phyloP scores from a whole-genome alignment of 2,329 filamentous ascomycete genomes.

The Talaromyces amestolkiae region DNA sequence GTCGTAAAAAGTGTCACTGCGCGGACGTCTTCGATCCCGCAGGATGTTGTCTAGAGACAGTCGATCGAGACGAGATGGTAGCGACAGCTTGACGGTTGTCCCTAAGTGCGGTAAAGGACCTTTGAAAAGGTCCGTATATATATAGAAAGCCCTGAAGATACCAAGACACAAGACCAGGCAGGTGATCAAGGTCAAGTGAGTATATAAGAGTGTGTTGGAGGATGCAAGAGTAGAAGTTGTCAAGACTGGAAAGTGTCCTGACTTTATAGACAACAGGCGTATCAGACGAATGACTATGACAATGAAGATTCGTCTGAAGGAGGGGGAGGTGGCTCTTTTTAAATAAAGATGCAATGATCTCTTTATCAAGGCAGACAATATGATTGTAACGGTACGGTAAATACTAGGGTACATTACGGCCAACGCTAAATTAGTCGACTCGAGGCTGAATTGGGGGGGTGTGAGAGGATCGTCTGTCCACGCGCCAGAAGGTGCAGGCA shows the following conservation, averaged over 20 bases:
- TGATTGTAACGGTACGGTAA: constrained; percentile 17
- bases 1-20: constrained; percentile 18
- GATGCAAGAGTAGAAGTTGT: not conserved
- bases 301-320: constrained; percentile 1
- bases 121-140: not conserved
- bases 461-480: constrained; percentile 2
- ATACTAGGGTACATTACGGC: not conserved
- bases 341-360: not conserved
- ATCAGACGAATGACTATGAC: constrained; percentile 2
- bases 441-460: constrained; percentile 1
- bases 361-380: constrained; percentile 10
- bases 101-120: not conserved
- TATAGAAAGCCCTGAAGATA: not conserved
- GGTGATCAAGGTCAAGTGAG: constrained; percentile 9
- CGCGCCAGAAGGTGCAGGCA: constrained; percentile 11
- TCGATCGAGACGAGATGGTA: constrained; percentile 15
- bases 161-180: not conserved
- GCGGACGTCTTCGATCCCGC: constrained; percentile 11
- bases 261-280: constrained; percentile 11
- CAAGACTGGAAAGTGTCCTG: not conserved
- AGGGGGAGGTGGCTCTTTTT: constrained; percentile 8
- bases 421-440: not conserved
- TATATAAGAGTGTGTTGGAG: not conserved
- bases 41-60: constrained; percentile 14
- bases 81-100: constrained; percentile 20